Evolutionary conservation across 306 rosid species (phyloP).

Genomic region (Castanea mollissima): DNA sequence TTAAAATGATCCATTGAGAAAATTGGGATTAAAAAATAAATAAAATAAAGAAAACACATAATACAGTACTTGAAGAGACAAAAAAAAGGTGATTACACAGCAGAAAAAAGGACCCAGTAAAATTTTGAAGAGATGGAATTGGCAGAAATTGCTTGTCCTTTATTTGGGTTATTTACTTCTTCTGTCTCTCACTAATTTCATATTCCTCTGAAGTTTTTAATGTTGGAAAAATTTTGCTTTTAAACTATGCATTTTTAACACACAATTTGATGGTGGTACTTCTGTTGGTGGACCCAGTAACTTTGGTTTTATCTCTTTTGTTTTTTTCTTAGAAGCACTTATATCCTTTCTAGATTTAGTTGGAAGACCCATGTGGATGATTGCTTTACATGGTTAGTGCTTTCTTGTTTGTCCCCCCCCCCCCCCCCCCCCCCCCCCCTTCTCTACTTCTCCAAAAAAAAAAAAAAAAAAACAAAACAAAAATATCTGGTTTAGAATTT

Average conservation of each 20-base stretch:
- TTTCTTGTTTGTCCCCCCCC: not conserved
- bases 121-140: conserved; percentile 1
- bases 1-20: not conserved
- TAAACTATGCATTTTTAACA: not conserved
- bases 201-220: not conserved
- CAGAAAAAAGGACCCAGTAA: not conserved
- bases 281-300: conserved; percentile 17
- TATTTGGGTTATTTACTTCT: not conserved
- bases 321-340: conserved; percentile 9
- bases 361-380: conserved; percentile 6
- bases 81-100: conserved; percentile 4
- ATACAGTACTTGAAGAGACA: conserved; percentile 23
- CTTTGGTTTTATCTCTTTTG: conserved; percentile 11
- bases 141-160: conserved; percentile 6
- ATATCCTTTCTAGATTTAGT: not conserved
- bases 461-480: not conserved
- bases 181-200: not conserved
- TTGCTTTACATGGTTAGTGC: not conserved
- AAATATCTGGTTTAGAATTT: not conserved
- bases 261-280: not conserved
- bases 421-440: not conserved
- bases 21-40: not conserved
- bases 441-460: not conserved
- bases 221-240: not conserved
- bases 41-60: not conserved